phyloP scores from a whole-genome alignment of 2,329 filamentous ascomycete genomes.

The Elsinoe arachidis region DNA sequence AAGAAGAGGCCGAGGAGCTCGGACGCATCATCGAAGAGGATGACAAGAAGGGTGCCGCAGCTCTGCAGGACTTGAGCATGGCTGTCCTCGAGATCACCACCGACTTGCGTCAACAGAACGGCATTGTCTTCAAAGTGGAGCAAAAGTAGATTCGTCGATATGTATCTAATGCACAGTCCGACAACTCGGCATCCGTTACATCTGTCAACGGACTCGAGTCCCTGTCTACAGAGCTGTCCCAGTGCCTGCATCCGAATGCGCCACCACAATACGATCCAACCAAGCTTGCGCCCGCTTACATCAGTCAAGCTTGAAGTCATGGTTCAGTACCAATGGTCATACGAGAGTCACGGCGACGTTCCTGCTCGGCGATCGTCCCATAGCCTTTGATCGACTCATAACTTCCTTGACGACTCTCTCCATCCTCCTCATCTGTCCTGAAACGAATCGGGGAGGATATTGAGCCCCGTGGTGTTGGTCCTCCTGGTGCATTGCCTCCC shows the following conservation, averaged over 20 bases:
- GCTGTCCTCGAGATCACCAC: conserved; percentile 36
- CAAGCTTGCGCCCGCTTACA: no score
- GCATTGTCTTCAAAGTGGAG: conserved; percentile 28
- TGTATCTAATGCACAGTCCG: background rate
- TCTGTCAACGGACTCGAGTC: background rate
- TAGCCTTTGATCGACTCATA: no score
- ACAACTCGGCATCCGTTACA: no score
- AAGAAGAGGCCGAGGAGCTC: conserved; percentile 40
- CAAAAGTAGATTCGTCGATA: conserved; percentile 5
- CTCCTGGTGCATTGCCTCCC: background rate
- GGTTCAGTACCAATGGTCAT: no score
- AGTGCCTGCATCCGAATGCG: background rate
- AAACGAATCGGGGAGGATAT: background rate
- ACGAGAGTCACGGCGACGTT: no score
- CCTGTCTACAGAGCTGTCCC: background rate
- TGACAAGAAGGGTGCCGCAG: conserved; percentile 30
- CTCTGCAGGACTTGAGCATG: conserved; percentile 34
- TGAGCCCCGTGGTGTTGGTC: background rate
- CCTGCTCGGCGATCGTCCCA: no score
- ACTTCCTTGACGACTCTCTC: no score
- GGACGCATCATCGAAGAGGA: conserved; percentile 34
- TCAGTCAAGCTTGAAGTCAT: no score
- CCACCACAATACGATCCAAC: no score
- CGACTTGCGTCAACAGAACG: conserved; percentile 37
- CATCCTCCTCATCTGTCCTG: background rate